These are phyloP conservation scores for Remersonia thermophila DNA, from an alignment of 2,329 filamentous ascomycete species.

Conservation along the genomic window DNA sequence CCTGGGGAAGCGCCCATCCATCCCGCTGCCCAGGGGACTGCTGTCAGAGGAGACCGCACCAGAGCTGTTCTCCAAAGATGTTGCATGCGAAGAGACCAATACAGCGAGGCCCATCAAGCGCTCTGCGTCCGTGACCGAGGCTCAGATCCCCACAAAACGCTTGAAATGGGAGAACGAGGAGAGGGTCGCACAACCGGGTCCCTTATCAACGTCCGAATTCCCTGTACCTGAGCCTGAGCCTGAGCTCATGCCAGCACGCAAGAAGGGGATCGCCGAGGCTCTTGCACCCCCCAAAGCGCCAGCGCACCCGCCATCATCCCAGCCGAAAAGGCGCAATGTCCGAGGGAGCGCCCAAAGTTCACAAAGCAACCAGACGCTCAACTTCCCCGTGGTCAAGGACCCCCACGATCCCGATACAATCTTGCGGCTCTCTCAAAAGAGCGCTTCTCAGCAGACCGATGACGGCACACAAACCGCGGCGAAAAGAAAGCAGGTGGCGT, in stretches of 20 bases:
- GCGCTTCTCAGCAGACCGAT: conserved; percentile 38
- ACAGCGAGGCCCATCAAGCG: conserved; percentile 2
- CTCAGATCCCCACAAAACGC: conserved; percentile 1
- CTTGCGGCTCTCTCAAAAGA: conserved; percentile 54
- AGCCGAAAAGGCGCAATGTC: conserved; percentile 13
- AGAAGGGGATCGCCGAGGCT: no score
- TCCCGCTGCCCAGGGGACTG: conserved; percentile 28
- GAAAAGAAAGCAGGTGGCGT: conserved; percentile 25
- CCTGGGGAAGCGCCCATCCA: conserved; percentile 23
- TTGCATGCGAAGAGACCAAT: neutral
- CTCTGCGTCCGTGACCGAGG: neutral
- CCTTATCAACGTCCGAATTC: no score
- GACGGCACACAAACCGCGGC: conserved; percentile 19
- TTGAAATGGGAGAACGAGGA: neutral
- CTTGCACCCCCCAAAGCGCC: no score
- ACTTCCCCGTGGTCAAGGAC: conserved; percentile 69
- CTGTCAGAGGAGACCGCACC: conserved; percentile 29
- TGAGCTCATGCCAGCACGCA: no score
- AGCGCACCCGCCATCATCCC: conserved; percentile 13
- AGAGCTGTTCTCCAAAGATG: conserved; percentile 24
- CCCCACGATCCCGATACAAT: conserved; percentile 52
- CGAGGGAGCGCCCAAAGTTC: conserved; percentile 22
- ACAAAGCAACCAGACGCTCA: conserved; percentile 33
- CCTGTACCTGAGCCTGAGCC: neutral
- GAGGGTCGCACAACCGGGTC: no score